These are phyloP conservation scores for Eucalyptus melliodora DNA, from an alignment of 345 rosid species.

Conservation along the genomic window DNA sequence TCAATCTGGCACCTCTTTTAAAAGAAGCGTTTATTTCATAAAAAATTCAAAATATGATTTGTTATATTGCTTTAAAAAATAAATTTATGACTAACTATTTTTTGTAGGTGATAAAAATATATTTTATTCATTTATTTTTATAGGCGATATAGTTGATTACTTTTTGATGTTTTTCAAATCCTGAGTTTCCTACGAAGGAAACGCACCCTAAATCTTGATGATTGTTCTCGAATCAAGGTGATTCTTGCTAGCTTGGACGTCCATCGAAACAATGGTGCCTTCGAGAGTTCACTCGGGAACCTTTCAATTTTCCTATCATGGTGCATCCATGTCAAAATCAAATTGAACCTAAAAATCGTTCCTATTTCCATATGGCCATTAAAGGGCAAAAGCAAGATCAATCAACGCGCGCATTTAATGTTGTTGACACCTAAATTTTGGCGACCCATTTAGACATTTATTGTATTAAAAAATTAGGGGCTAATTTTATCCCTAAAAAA, in stretches of 20 bases:
- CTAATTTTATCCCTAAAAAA: no score
- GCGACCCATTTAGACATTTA: no score
- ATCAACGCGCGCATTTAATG: no score
- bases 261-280: neutral
- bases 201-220: neutral
- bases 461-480: no score
- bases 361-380: neutral
- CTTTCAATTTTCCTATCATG: neutral
- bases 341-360: neutral
- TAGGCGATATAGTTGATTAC: rapidly evolving
- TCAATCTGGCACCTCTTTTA: neutral
- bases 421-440: no score
- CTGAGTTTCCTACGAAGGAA: neutral
- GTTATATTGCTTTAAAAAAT: neutral
- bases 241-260: neutral
- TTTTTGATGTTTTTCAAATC: neutral
- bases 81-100: no score
- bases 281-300: neutral
- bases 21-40: neutral
- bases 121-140: neutral
- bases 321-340: neutral
- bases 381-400: neutral
- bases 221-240: neutral
- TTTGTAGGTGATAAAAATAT: no score
- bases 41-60: neutral